Conservation (phyloP, 2,329 filamentous ascomycete genomes). For the Phyllosticta citrichinensis region DNA sequence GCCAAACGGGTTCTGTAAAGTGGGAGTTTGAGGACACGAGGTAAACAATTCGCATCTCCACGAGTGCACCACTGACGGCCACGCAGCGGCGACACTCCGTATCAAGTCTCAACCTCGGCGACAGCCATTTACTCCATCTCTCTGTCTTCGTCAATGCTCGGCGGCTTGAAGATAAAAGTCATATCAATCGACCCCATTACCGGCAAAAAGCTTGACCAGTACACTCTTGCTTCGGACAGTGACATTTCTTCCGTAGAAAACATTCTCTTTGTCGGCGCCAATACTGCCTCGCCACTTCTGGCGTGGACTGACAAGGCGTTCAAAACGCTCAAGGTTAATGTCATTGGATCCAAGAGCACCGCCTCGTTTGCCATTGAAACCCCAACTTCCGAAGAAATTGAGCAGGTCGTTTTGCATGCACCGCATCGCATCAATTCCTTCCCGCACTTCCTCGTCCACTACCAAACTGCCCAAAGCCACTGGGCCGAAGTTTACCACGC, state of each 20-base stretch:
- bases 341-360: conserved; percentile 45
- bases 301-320: conserved; percentile 60
- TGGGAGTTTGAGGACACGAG: conserved; percentile 67
- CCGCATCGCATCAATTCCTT: conserved; percentile 61
- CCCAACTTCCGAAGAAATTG: conserved; percentile 26
- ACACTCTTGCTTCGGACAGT: conserved; percentile 61
- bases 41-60: conserved; percentile 20
- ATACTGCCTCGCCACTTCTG: conserved; percentile 63
- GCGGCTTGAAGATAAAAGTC: conserved; percentile 68
- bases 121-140: conserved; percentile 67
- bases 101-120: conserved; percentile 63
- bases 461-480: conserved; percentile 57
- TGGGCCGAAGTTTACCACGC: conserved; percentile 83
- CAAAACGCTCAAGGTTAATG: conserved; percentile 58
- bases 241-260: conserved; percentile 57
- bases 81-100: conserved; percentile 55
- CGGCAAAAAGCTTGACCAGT: conserved; percentile 62
- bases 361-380: conserved; percentile 35
- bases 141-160: conserved; percentile 54
- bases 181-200: conserved; percentile 61
- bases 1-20: conserved; percentile 58
- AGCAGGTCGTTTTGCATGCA: conserved; percentile 57
- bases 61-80: conserved; percentile 13
- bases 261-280: conserved; percentile 65
- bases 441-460: conserved; percentile 80